Evolutionary conservation across 2,329 filamentous ascomycete species (phyloP).

Genomic region (Aspergillus luchuensis): DNA sequence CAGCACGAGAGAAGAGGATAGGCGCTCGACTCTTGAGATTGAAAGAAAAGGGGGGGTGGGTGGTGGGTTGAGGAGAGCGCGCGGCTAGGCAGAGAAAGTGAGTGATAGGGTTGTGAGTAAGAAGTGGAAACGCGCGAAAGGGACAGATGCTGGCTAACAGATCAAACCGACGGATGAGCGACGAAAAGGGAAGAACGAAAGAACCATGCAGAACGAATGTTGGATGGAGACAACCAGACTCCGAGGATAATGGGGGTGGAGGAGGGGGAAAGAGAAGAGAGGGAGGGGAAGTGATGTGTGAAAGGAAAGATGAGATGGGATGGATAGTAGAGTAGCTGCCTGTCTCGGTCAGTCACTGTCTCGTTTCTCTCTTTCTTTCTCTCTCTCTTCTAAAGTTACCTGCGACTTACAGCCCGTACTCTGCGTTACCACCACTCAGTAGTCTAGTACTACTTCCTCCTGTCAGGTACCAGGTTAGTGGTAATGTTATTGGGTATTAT

Average conservation of each 20-base stretch:
- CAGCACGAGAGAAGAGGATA: neutral
- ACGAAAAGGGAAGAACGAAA: constrained; percentile 5
- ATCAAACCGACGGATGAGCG: neutral
- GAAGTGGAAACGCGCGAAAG: neutral
- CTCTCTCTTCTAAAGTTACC: neutral
- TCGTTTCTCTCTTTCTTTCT: neutral
- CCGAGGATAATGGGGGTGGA: neutral
- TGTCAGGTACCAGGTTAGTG: constrained; percentile 2
- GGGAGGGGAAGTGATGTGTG: neutral
- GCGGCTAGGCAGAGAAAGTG: neutral
- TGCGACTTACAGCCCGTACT: neutral
- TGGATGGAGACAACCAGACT: constrained; percentile 5
- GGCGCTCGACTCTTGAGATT: neutral
- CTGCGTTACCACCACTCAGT: neutral
- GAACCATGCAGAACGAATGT: constrained; percentile 5
- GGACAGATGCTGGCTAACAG: neutral
- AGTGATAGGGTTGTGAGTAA: neutral
- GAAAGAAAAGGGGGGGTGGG: neutral
- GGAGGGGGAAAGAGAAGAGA: neutral
- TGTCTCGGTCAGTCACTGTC: no score
- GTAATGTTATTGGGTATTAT: neutral
- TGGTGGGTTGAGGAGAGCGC: neutral
- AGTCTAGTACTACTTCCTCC: neutral
- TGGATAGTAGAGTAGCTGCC: no score
- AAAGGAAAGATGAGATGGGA: neutral